These are phyloP conservation scores for Trifolium dubium DNA, from an alignment of 306 rosid species.

Conservation along the genomic window DNA sequence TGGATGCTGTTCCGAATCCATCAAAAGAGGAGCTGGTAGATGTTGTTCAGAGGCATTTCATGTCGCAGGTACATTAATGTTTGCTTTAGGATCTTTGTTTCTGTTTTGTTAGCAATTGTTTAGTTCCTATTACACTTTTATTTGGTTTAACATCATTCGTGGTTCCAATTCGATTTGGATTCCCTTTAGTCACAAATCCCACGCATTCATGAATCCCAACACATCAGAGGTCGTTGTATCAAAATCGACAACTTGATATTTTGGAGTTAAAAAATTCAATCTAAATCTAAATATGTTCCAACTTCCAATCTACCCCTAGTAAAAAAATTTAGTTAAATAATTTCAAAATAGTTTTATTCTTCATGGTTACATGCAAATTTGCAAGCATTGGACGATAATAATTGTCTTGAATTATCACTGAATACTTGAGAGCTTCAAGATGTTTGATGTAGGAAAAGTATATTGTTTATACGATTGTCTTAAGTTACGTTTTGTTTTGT, in stretches of 20 bases:
- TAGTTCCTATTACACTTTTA: neutral
- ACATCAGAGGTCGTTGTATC: too few species aligned
- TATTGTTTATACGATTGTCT: neutral
- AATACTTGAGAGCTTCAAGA: neutral
- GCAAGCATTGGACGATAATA: neutral
- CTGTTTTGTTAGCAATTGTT: slow-evolving; percentile 9
- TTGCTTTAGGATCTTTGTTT: neutral
- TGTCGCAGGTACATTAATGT: slow-evolving; percentile 71
- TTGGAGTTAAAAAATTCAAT: too few species aligned
- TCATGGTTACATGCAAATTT: neutral
- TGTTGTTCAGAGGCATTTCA: slow-evolving; percentile 94
- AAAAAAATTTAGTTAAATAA: too few species aligned
- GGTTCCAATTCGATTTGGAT: slow-evolving; percentile 3
- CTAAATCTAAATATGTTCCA: too few species aligned
- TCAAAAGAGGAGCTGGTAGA: slow-evolving; percentile 87
- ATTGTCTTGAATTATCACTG: neutral
- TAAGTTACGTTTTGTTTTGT: slow-evolving; percentile 1
- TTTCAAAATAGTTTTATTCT: too few species aligned
- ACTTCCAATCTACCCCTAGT: too few species aligned
- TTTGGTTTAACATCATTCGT: neutral
- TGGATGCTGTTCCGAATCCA: slow-evolving; percentile 81
- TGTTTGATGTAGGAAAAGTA: neutral
- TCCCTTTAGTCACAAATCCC: neutral
- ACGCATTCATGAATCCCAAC: too few species aligned
- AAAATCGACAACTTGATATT: too few species aligned